Conservation (phyloP, 768 basidiomycete species). For the Termitomyces sp. region DNA sequence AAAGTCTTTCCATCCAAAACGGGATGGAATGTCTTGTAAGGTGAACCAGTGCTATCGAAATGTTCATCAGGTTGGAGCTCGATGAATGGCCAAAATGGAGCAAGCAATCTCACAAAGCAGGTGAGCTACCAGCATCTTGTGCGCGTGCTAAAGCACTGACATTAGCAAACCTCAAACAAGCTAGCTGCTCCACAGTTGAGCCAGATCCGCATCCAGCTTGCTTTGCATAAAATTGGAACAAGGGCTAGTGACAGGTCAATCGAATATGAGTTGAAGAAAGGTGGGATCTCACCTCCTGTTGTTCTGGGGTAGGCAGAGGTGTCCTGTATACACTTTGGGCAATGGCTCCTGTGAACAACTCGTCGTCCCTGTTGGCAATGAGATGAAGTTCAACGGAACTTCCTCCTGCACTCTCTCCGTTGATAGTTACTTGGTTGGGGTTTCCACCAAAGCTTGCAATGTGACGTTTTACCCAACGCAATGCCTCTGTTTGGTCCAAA, state of each 20-base stretch:
- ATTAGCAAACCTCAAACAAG: constrained; percentile 44
- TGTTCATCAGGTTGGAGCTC: neutral
- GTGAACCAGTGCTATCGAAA: constrained; percentile 28
- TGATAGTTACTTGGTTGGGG: constrained; percentile 48
- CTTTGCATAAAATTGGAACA: constrained; percentile 47
- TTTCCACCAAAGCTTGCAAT: constrained; percentile 64
- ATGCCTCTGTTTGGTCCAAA: constrained; percentile 53
- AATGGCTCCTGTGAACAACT: constrained; percentile 50
- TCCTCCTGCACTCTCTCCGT: constrained; percentile 58
- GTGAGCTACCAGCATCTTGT: constrained; percentile 41
- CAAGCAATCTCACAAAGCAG: constrained; percentile 33
- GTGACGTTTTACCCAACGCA: constrained; percentile 60
- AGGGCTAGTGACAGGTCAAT: constrained; percentile 26
- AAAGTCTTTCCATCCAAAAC: constrained; percentile 51
- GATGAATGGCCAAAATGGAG: neutral
- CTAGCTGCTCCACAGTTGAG: constrained; percentile 27
- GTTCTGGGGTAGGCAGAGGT: constrained; percentile 43
- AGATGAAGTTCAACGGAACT: constrained; percentile 55
- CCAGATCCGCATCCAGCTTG: constrained; percentile 45
- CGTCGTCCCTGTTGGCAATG: constrained; percentile 32
- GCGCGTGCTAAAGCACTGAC: constrained; percentile 48
- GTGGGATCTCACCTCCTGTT: constrained; percentile 39
- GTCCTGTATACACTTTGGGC: constrained; percentile 56
- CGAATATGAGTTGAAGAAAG: neutral
- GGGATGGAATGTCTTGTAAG: constrained; percentile 45